phyloP scores from a whole-genome alignment of 768 basidiomycete species.

The Fomitopsis pulvina region DNA sequence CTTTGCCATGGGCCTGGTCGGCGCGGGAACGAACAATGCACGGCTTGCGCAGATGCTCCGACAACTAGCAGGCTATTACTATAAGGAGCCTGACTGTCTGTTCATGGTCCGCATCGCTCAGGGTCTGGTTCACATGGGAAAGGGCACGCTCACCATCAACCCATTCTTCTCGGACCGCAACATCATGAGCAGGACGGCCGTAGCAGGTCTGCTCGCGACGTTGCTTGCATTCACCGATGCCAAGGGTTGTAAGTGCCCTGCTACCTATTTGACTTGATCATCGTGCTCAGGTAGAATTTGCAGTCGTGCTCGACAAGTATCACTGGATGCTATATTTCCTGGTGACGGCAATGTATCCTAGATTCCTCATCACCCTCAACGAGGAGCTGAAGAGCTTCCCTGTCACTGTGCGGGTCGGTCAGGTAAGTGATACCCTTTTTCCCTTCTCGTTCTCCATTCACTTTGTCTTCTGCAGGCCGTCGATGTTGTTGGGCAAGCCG shows the following conservation, averaged over 20 bases:
- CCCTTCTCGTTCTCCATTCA: neutral
- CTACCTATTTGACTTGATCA: neutral
- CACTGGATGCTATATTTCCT: conserved; percentile 99
- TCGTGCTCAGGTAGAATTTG: neutral
- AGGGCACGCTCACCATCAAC: conserved; percentile 94
- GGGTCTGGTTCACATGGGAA: conserved; percentile 98
- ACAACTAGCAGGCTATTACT: conserved; percentile 95
- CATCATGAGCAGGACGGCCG: conserved; percentile 82
- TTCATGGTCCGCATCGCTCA: conserved; percentile 96
- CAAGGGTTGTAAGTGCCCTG: conserved; percentile 69
- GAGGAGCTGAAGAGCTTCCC: conserved; percentile 83
- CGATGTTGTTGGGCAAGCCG: conserved; percentile 96
- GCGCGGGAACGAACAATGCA: conserved; percentile 98
- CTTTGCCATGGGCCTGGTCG: conserved; percentile 97
- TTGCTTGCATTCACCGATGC: conserved; percentile 91
- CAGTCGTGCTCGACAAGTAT: conserved; percentile 89
- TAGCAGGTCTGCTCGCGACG: conserved; percentile 85
- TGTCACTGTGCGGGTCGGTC: conserved; percentile 92
- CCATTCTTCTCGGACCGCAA: conserved; percentile 93
- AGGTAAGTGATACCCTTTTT: conserved; percentile 38
- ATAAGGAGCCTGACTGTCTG: conserved; percentile 93
- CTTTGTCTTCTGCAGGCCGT: conserved; percentile 56
- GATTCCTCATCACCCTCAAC: conserved; percentile 95
- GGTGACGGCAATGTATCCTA: conserved; percentile 93
- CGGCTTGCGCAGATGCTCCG: conserved; percentile 96